A percentile compares a stretch with the other conserved stretches of the same genome.
Conservation (phyloP, 23 red algal species). For the Gracilaria domingensis region DNA sequence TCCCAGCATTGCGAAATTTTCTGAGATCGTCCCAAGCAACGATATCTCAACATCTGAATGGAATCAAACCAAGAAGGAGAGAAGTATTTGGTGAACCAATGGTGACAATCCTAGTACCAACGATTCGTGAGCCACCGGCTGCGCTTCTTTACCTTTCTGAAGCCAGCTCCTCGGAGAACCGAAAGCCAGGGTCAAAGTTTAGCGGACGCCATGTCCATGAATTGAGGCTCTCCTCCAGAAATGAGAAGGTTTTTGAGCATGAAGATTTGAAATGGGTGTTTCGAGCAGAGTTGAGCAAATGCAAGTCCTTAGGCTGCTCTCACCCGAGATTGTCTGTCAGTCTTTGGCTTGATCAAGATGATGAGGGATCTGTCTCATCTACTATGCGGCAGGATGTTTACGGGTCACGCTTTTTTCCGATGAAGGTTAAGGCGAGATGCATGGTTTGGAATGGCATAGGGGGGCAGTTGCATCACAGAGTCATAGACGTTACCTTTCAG, state of each 20-base stretch:
- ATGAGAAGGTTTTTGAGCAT: constrained; percentile 26
- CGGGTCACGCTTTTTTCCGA: not conserved
- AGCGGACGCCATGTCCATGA: not conserved
- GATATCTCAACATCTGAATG: constrained; percentile 35
- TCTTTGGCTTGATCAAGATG: constrained; percentile 41
- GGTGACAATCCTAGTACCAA: not conserved
- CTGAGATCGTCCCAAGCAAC: not conserved
- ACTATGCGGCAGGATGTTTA: not conserved
- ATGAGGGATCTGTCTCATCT: not conserved
- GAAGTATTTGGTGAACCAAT: constrained; percentile 8
- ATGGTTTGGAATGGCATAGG: constrained; percentile 34
- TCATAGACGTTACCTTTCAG: constrained; percentile 3
- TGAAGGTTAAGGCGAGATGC: constrained; percentile 35
- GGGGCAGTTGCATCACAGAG: constrained; percentile 16
- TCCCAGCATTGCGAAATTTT: not conserved
- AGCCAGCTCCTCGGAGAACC: not conserved
- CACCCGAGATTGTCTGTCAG: constrained; percentile 13
- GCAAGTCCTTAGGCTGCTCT: not conserved
- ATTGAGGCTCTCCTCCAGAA: not conserved
- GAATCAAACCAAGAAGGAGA: not conserved
- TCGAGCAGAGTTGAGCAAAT: not conserved
- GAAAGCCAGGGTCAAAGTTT: not conserved
- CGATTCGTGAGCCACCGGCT: not conserved
- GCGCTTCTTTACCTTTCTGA: not conserved
- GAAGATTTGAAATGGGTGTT: constrained; percentile 15